Evolutionary conservation across 1,284 basidiomycete species (phyloP).

Genomic region (Leccinum pallidistipes): DNA sequence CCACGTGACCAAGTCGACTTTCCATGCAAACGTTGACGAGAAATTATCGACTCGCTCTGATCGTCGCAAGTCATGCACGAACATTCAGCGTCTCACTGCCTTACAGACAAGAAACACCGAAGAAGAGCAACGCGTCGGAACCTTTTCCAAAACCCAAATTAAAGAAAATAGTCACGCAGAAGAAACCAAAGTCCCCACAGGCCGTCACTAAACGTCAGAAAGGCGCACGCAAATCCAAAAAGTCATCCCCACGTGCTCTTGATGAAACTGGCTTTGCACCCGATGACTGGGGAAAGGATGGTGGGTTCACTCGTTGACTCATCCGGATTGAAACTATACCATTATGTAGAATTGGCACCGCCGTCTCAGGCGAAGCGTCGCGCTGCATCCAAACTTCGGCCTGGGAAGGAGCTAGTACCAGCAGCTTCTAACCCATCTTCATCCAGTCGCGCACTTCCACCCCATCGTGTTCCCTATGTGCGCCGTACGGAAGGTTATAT

Average conservation of each 20-base stretch:
- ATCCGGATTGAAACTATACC: background rate
- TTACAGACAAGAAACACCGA: background rate
- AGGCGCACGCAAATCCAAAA: constrained; percentile 8
- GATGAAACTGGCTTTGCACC: constrained; percentile 8
- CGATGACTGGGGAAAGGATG: constrained; percentile 28
- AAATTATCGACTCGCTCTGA: constrained; percentile 11
- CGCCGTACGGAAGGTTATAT: constrained; percentile 48
- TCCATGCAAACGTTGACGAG: constrained; percentile 10
- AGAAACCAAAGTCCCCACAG: constrained; percentile 11
- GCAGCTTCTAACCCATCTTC: constrained; percentile 6
- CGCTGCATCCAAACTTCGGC: constrained; percentile 6
- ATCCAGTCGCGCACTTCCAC: constrained; percentile 19
- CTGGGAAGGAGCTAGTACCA: constrained; percentile 14
- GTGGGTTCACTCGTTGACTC: constrained; percentile 7
- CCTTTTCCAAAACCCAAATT: background rate
- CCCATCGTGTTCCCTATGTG: constrained; percentile 26
- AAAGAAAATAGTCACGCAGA: constrained; percentile 3
- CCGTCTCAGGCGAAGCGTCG: constrained; percentile 17
- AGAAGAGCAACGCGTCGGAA: background rate
- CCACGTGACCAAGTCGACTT: constrained; percentile 15
- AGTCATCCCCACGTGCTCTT: background rate
- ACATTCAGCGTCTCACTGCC: constrained; percentile 8
- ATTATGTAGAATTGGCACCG: constrained; percentile 18
- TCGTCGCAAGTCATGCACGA: constrained; percentile 11
- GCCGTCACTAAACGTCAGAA: constrained; percentile 3